Conservation (phyloP, 176 grass and related monocot species). For the Coix lacrymajobi region DNA sequence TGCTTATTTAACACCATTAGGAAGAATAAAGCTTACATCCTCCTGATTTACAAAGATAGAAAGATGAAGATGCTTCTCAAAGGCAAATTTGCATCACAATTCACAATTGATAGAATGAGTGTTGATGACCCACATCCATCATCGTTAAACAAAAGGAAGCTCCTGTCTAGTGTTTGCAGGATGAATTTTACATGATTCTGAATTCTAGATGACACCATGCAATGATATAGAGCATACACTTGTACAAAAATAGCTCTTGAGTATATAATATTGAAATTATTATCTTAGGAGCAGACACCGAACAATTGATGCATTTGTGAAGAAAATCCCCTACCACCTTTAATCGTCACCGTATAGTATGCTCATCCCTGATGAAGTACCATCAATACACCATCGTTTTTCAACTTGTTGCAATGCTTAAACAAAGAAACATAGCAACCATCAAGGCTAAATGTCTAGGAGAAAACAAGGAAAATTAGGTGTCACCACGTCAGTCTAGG, state of each 20-base stretch:
- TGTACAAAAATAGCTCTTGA: constrained; percentile 33
- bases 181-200: constrained; percentile 31
- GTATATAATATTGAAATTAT: constrained; percentile 27
- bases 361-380: constrained; percentile 13
- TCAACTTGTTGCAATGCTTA: not conserved
- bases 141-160: constrained; percentile 31
- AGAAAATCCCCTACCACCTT: constrained; percentile 25
- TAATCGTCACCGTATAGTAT: constrained; percentile 34
- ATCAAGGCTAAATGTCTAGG: constrained; percentile 16
- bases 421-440: not conserved
- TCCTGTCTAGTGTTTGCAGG: constrained; percentile 19
- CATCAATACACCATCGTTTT: constrained; percentile 16
- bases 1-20: constrained; percentile 18
- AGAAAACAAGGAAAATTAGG: not conserved
- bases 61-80: constrained; percentile 11
- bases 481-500: constrained; percentile 18
- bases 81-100: constrained; percentile 22
- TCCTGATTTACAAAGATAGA: constrained; percentile 17
- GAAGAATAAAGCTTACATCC: constrained; percentile 7
- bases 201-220: constrained; percentile 25
- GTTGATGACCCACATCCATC: not conserved
- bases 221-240: constrained; percentile 38
- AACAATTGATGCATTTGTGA: constrained; percentile 25
- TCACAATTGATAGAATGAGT: constrained; percentile 4
- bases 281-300: constrained; percentile 16